A percentile compares a stretch with the other conserved stretches of the same genome.
Conservation (phyloP, 768 basidiomycete species). For the Tricholoma matsutake region DNA sequence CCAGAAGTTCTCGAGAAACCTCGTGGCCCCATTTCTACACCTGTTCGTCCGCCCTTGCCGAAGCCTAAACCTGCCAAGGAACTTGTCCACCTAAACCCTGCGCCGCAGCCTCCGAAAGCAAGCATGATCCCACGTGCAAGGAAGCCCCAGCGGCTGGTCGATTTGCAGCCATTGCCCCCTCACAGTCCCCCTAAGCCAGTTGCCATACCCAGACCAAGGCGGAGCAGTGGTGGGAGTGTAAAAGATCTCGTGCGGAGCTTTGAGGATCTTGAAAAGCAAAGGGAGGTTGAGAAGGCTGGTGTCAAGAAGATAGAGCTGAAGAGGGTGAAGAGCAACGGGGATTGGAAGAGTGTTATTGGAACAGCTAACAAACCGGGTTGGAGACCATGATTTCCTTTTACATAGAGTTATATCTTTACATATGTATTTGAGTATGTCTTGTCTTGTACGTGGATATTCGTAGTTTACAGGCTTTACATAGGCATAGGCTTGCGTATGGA, state of each 20-base stretch:
- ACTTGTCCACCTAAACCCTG: conserved; percentile 57
- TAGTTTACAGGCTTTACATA: too few relatives aligned
- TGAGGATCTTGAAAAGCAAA: conserved; percentile 39
- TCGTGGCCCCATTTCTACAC: conserved; percentile 59
- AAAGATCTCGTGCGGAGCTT: conserved; percentile 67
- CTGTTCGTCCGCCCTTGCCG: conserved; percentile 47
- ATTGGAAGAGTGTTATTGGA: conserved; percentile 21
- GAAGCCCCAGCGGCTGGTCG: conserved; percentile 47
- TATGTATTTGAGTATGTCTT: background rate
- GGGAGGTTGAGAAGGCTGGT: conserved; percentile 21
- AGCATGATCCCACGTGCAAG: conserved; percentile 39
- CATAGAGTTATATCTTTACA: background rate
- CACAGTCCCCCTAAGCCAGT: conserved; percentile 16
- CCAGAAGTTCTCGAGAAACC: conserved; percentile 45
- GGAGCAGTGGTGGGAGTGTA: conserved; percentile 69
- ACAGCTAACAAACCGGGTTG: conserved; percentile 12
- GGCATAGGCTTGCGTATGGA: background rate
- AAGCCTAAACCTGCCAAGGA: conserved; percentile 57
- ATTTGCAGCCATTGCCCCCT: conserved; percentile 47
- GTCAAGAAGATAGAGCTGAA: conserved; percentile 25
- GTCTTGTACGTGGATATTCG: too few relatives aligned
- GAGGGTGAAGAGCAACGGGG: conserved; percentile 34
- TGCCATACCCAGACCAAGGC: conserved; percentile 36
- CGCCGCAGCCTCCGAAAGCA: conserved; percentile 41
- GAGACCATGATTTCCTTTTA: conserved; percentile 11